Evolutionary conservation across 495 filamentous ascomycete genomes (phyloP).

Genomic region (Aspergillus egyptiacus): DNA sequence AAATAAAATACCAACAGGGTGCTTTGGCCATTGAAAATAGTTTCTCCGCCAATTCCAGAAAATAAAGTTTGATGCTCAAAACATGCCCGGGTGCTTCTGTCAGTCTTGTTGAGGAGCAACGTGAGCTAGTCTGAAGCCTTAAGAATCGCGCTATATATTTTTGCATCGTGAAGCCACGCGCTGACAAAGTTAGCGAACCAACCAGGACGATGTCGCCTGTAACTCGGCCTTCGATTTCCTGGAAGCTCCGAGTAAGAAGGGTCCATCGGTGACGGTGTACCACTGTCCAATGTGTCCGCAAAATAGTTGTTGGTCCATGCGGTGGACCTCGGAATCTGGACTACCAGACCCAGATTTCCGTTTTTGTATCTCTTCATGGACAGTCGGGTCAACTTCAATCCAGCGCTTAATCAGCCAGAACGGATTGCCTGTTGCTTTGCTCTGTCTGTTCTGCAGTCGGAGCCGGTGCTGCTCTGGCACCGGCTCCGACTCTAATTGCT

Average conservation of each 20-base stretch:
- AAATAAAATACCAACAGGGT: not conserved
- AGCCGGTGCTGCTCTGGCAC: too few relatives aligned
- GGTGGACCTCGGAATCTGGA: too few relatives aligned
- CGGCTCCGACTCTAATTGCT: too few relatives aligned
- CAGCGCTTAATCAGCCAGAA: constrained; percentile 4
- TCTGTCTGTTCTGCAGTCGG: not conserved
- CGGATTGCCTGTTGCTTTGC: not conserved
- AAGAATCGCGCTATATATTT: not conserved
- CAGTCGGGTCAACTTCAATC: not conserved
- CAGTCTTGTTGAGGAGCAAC: not conserved
- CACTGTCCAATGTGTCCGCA: too few relatives aligned
- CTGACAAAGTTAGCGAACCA: not conserved
- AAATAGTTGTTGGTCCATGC: not conserved
- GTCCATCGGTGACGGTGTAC: not conserved
- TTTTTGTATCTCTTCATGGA: not conserved
- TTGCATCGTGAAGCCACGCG: constrained; percentile 1
- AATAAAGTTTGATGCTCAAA: constrained; percentile 14
- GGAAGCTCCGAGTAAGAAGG: not conserved
- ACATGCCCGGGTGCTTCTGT: too few relatives aligned
- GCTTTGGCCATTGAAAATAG: constrained; percentile 4
- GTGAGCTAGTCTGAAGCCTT: not conserved
- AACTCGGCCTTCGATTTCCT: not conserved
- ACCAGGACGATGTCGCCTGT: not conserved
- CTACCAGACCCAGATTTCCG: constrained; percentile 7
- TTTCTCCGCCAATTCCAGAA: constrained; percentile 3